A percentile compares a stretch with the other conserved stretches of the same genome.
These are phyloP conservation scores for Clavispora asparagi DNA, from an alignment of 805 yeast genomes.

Conservation along the genomic window DNA sequence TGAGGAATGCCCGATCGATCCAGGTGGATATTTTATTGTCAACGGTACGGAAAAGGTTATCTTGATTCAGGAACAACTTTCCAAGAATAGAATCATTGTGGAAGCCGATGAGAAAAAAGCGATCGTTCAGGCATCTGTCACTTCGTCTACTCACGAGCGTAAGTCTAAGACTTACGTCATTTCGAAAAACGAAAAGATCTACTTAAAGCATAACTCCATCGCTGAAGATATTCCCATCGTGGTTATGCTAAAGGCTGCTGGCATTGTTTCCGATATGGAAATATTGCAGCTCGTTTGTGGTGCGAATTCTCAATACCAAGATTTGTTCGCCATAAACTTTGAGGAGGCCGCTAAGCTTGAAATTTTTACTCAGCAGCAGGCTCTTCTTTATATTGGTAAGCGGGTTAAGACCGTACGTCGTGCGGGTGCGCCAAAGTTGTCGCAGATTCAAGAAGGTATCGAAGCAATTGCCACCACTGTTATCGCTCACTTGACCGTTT, in stretches of 20 bases:
- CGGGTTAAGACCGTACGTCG: constrained; percentile 91
- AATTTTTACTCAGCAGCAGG: constrained; percentile 88
- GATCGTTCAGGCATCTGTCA: constrained; percentile 94
- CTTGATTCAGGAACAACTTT: constrained; percentile 91
- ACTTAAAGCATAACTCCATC: constrained; percentile 90
- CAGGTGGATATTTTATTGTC: constrained; percentile 97
- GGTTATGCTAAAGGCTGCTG: constrained; percentile 89
- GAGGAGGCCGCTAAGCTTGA: constrained; percentile 89
- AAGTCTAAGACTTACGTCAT: constrained; percentile 95
- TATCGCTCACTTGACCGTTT: constrained; percentile 89
- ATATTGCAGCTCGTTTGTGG: constrained; percentile 95
- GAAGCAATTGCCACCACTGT: constrained; percentile 96
- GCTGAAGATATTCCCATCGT: constrained; percentile 95
- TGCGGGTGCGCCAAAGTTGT: constrained; percentile 71
- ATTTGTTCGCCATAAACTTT: constrained; percentile 84
- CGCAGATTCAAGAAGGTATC: constrained; percentile 86
- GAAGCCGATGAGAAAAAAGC: constrained; percentile 95
- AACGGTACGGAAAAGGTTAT: constrained; percentile 98
- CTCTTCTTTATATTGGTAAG: constrained; percentile 83
- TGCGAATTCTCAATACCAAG: constrained; percentile 80
- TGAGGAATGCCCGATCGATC: constrained; percentile 95
- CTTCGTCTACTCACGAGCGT: constrained; percentile 97
- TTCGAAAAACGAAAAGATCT: constrained; percentile 84
- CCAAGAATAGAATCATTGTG: constrained; percentile 95
- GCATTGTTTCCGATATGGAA: constrained; percentile 86